Percentiles rank a stretch among this genome's conserved stretches.
phyloP scores from a whole-genome alignment of 139 green algal species.

The Limnomonas spitsbergensis region DNA sequence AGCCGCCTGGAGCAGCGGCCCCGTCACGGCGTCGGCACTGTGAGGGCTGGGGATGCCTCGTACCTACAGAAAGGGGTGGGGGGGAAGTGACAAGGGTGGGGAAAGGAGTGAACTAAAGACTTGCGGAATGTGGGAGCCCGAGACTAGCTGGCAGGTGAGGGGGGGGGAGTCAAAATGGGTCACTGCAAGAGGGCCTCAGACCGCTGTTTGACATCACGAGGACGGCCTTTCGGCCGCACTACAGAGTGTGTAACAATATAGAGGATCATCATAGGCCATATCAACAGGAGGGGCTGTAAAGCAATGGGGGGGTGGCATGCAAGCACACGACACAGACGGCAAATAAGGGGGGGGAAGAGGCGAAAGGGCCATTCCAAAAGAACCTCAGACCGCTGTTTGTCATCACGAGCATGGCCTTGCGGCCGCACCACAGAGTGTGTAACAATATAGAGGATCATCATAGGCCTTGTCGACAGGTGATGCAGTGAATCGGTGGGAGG shows the following conservation, averaged over 20 bases:
- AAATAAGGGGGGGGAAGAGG: background rate
- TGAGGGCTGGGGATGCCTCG: no score
- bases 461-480: constrained; percentile 11
- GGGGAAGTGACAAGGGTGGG: background rate
- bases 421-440: constrained; percentile 30
- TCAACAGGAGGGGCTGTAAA: background rate
- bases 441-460: constrained; percentile 36
- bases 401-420: background rate
- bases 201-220: constrained; percentile 47
- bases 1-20: constrained; percentile 22
- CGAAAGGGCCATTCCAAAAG: background rate
- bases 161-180: background rate
- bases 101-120: background rate
- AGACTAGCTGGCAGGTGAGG: background rate
- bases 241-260: constrained; percentile 34
- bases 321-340: no score
- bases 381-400: constrained; percentile 44
- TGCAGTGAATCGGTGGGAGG: background rate
- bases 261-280: constrained; percentile 6
- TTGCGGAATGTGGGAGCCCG: background rate
- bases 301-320: background rate
- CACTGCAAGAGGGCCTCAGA: constrained; percentile 19
- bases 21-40: background rate
- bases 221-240: background rate
- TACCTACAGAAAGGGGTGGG: background rate